Percentiles rank a stretch among this genome's conserved stretches.
Evolutionary conservation across 2,329 filamentous ascomycete genomes (phyloP).

Genomic region (Teratosphaeria viscida): DNA sequence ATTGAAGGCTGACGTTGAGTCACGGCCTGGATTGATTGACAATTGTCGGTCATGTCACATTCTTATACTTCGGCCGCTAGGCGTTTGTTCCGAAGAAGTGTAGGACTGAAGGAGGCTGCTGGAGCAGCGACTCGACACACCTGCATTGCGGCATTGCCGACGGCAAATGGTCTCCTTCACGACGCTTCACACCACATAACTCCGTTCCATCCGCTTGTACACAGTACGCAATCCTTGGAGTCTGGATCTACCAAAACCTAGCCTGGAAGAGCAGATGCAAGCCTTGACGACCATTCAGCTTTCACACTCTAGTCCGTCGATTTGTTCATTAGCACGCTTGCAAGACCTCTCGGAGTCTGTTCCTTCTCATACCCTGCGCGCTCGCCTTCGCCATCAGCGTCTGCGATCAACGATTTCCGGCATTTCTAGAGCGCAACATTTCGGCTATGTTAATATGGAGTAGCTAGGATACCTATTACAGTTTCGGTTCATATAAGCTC

Average conservation of each 20-base stretch:
- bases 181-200: neutral
- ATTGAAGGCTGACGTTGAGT: neutral
- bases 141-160: neutral
- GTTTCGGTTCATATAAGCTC: neutral
- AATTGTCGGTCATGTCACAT: neutral
- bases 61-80: neutral
- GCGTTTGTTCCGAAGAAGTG: neutral
- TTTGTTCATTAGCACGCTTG: neutral
- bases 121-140: neutral
- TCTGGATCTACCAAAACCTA: neutral
- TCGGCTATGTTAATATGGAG: neutral
- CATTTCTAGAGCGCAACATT: neutral
- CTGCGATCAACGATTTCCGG: neutral
- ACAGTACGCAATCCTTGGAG: neutral
- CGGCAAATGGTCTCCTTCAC: neutral
- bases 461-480: neutral
- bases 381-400: neutral
- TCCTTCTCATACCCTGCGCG: neutral
- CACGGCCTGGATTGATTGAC: neutral
- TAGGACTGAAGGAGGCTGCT: neutral
- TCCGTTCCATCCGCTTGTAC: neutral
- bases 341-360: neutral
- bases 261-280: too few species aligned
- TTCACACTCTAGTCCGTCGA: neutral
- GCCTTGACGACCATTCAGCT: too few species aligned